Conservation (phyloP, 2,329 filamentous ascomycete species). For the Colletotrichum scovillei region DNA sequence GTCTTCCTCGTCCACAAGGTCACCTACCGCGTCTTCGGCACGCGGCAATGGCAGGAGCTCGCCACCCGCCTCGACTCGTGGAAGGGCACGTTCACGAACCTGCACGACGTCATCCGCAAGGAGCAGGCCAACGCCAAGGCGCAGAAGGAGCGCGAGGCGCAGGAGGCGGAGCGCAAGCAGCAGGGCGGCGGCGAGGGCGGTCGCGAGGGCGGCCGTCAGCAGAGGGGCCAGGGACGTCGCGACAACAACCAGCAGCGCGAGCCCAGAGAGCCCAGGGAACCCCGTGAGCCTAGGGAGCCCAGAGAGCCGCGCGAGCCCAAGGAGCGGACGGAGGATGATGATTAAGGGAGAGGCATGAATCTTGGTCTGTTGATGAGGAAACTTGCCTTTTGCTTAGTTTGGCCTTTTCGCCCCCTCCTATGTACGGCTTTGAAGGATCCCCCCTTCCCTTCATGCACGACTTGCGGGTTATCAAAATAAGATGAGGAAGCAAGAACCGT, state of each 20-base stretch:
- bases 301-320: conserved; percentile 48
- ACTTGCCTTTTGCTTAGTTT: neutral
- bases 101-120: conserved; percentile 80
- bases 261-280: conserved; percentile 39
- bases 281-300: conserved; percentile 42
- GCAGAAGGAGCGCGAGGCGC: conserved; percentile 81
- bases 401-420: no score
- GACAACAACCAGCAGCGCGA: conserved; percentile 43
- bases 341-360: conserved; percentile 51
- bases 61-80: conserved; percentile 91
- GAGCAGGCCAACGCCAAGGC: conserved; percentile 84
- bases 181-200: conserved; percentile 52
- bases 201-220: conserved; percentile 42
- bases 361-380: neutral
- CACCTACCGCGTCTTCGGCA: conserved; percentile 95
- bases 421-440: no score
- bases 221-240: conserved; percentile 44
- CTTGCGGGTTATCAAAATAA: no score
- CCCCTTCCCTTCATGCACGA: no score
- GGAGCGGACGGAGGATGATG: conserved; percentile 67
- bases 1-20: conserved; percentile 96
- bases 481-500: no score
- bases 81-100: conserved; percentile 83
- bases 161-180: conserved; percentile 77
- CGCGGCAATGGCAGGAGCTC: conserved; percentile 98